Evolutionary conservation across 495 filamentous ascomycete genomes (phyloP).

Genomic region (Aspergillus olivimuriae): DNA sequence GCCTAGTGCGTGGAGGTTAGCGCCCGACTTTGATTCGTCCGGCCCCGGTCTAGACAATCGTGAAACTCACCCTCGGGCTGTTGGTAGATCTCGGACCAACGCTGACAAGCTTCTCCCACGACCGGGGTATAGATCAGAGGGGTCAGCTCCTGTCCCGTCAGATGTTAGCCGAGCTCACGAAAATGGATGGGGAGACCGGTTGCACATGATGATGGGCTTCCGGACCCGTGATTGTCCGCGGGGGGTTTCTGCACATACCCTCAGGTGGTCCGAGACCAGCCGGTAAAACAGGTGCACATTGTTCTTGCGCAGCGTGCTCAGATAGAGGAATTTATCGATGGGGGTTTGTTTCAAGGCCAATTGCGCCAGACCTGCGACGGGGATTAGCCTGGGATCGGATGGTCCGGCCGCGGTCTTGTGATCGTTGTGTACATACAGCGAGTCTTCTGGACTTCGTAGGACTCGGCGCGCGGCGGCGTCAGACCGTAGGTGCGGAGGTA

Average conservation of each 20-base stretch:
- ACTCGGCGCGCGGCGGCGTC: conserved; percentile 64
- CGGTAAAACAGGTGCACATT: conserved; percentile 95
- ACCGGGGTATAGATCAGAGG: conserved; percentile 96
- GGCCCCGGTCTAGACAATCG: background rate
- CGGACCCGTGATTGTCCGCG: no score
- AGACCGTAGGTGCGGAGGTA: conserved; percentile 67
- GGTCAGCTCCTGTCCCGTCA: conserved; percentile 59
- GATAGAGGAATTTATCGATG: conserved; percentile 93
- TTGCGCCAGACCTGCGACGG: conserved; percentile 52
- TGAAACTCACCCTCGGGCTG: conserved; percentile 70
- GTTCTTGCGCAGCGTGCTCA: conserved; percentile 78
- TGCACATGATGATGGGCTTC: no score
- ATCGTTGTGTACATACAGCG: conserved; percentile 50
- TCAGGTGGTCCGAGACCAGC: conserved; percentile 82
- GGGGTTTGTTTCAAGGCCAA: conserved; percentile 69
- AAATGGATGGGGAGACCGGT: no score
- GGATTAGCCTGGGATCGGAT: conserved; percentile 8
- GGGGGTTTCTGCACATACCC: conserved; percentile 34
- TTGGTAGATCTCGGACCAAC: conserved; percentile 94
- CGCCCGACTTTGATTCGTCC: conserved; percentile 22
- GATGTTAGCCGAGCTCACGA: background rate
- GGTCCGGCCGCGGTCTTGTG: background rate
- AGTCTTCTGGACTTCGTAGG: conserved; percentile 59
- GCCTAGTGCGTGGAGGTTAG: conserved; percentile 35
- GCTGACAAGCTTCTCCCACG: conserved; percentile 91